A percentile compares a stretch with the other conserved stretches of the same genome.
phyloP scores from a whole-genome alignment of 495 filamentous ascomycete species.

The Penicillium verhagenii region DNA sequence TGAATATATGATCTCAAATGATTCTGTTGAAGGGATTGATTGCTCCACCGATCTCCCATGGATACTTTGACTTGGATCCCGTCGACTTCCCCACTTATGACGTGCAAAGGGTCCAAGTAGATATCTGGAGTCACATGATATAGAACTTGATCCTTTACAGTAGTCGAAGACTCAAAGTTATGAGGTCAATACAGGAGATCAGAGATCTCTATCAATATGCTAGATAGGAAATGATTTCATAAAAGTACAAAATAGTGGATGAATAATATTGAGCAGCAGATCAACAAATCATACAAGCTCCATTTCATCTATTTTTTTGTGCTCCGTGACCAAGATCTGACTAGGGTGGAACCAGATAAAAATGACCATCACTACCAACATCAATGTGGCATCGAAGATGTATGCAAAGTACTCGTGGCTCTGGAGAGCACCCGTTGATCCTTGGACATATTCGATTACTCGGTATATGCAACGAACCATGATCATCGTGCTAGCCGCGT shows the following conservation, averaged over 20 bases:
- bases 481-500: conserved; percentile 51
- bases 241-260: too few relatives aligned
- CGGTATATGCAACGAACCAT: conserved; percentile 61
- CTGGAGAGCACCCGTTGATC: conserved; percentile 48
- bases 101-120: neutral
- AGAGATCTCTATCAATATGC: too few relatives aligned
- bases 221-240: too few relatives aligned
- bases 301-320: neutral
- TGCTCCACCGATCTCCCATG: neutral
- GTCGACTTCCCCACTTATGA: neutral
- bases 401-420: conserved; percentile 58
- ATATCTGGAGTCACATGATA: too few relatives aligned
- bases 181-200: too few relatives aligned
- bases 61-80: neutral
- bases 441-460: conserved; percentile 61
- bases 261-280: too few relatives aligned
- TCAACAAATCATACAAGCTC: conserved; percentile 2
- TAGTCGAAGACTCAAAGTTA: too few relatives aligned
- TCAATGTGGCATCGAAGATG: conserved; percentile 59
- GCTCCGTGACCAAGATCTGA: neutral
- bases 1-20: too few relatives aligned
- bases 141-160: too few relatives aligned
- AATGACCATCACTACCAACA: conserved; percentile 52
- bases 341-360: conserved; percentile 39
- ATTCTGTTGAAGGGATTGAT: neutral